Evolutionary conservation across 148 eudicot genomes (phyloP), one percentile per base, ranked within the genome.

Genomic region (Chenopodium berlandieri): DNA sequence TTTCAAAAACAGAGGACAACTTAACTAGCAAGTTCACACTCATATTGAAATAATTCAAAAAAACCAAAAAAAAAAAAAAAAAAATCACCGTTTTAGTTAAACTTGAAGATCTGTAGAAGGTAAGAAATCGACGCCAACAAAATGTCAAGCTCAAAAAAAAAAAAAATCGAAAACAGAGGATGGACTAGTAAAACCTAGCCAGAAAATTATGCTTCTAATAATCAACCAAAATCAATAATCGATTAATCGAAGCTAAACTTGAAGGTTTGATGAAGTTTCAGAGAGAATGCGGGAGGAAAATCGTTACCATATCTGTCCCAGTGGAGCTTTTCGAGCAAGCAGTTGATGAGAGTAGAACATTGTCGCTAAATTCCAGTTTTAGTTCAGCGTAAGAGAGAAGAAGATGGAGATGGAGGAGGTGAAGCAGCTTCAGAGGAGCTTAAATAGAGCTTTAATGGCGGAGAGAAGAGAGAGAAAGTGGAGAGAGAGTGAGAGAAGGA

Each of bases 281-380:
- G 64, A 44, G 50, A 10, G 23, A 78, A 31, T 25, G 47, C 16
- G 23, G 25, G 74, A 14, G 68, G 37, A 1, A 1, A 9, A 22
- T 4, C 14, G 7, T 69, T 76, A 96, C 99, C 99, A 96, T 88
- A 96, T 94, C 77, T 96, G 99, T 3, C 99, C 99, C 7, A 96
- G 90, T 0, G 99, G 94, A 82, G 91, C 93, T 88, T 94, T 94
- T 16, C 94, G 91, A 89, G 97, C 97, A 0, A 94, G 91, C 0
- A 92, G 86, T 86, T 91, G 94, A 52, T 88, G 98, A 60, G 98
- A 94, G 91, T 90, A 92, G 80, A 94, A 94, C 98, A 94, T 94
- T 80, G 20, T 62, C 12, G 66, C 80, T 50, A 3, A 56, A 52
- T 73, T 32, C 75, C 56, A 27, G 10, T 68, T 71, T 34, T 9